Evolutionary conservation across 495 filamentous ascomycete species (phyloP).

Genomic region (Xylaria scruposa): DNA sequence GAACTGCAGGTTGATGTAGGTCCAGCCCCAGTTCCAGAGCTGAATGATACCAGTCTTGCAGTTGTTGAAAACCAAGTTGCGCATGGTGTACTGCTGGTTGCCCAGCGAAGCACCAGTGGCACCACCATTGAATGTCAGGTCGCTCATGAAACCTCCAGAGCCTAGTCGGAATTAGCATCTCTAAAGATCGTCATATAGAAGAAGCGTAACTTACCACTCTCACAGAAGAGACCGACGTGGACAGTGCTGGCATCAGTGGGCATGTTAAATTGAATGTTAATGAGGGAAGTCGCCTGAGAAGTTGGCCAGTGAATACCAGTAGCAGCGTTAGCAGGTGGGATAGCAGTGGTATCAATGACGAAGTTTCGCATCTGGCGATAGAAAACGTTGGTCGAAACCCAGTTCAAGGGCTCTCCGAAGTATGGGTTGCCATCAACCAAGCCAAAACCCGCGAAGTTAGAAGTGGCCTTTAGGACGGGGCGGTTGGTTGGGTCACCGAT

Average conservation of each 20-base stretch:
- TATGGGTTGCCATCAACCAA: conserved; percentile 76
- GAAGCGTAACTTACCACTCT: conserved; percentile 57
- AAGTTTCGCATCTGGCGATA: conserved; percentile 81
- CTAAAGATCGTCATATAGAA: not conserved
- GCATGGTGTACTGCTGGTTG: conserved; percentile 84
- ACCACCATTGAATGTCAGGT: conserved; percentile 76
- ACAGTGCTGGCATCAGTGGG: conserved; percentile 62
- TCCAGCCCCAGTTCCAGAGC: conserved; percentile 63
- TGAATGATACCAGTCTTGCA: conserved; percentile 62
- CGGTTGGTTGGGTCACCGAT: conserved; percentile 69
- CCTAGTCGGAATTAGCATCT: conserved; percentile 53
- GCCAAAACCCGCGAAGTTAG: conserved; percentile 67
- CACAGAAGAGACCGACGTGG: conserved; percentile 77
- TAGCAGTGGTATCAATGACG: conserved; percentile 71
- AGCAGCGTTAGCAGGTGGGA: conserved; percentile 58
- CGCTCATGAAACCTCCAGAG: conserved; percentile 72
- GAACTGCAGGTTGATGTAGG: conserved; percentile 64
- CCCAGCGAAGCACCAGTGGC: conserved; percentile 67
- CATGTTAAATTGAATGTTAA: conserved; percentile 81
- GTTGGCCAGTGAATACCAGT: conserved; percentile 84
- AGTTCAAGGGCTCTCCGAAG: conserved; percentile 59
- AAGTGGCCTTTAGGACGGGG: conserved; percentile 69
- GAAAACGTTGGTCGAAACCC: conserved; percentile 74
- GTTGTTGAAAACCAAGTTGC: conserved; percentile 70
- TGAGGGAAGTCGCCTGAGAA: conserved; percentile 75